phyloP scores from a whole-genome alignment of 106 monocot genomes.

The Chionographis japonica region DNA sequence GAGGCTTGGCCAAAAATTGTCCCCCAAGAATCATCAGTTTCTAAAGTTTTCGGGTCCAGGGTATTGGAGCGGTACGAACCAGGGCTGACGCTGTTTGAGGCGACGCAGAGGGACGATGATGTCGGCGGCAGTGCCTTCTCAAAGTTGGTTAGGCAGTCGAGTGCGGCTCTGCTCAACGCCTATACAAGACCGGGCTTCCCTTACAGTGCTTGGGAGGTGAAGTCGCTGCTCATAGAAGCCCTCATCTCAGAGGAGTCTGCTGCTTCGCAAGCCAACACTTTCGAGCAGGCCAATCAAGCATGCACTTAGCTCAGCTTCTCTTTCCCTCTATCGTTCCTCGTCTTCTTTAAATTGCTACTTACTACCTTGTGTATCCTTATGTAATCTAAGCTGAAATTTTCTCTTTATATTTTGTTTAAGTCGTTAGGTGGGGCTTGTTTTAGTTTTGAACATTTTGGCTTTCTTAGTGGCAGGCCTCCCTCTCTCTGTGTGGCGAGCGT shows the following conservation, averaged over 20 bases:
- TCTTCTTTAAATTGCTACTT: no score
- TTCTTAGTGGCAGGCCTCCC: no score
- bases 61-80: conserved; percentile 71
- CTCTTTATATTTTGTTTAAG: no score
- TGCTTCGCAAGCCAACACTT: conserved; percentile 44
- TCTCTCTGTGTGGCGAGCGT: no score
- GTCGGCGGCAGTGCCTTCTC: conserved; percentile 50
- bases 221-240: conserved; percentile 63
- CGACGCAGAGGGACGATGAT: conserved; percentile 65
- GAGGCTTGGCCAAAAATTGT: conserved; percentile 82
- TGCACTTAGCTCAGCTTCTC: conserved; percentile 12
- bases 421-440: no score
- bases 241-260: conserved; percentile 74
- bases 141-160: conserved; percentile 74
- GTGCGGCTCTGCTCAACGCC: conserved; percentile 80
- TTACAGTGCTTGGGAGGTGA: conserved; percentile 83
- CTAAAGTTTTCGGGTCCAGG: conserved; percentile 81
- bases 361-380: no score
- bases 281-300: conserved; percentile 51
- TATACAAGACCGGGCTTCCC: conserved; percentile 64
- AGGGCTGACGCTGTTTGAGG: conserved; percentile 70
- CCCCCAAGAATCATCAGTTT: conserved; percentile 57
- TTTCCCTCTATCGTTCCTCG: neutral
- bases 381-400: no score
- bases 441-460: no score